These are phyloP conservation scores for Fagopyrum homotropicum DNA, from an alignment of 148 eudicot species.

Conservation along the genomic window DNA sequence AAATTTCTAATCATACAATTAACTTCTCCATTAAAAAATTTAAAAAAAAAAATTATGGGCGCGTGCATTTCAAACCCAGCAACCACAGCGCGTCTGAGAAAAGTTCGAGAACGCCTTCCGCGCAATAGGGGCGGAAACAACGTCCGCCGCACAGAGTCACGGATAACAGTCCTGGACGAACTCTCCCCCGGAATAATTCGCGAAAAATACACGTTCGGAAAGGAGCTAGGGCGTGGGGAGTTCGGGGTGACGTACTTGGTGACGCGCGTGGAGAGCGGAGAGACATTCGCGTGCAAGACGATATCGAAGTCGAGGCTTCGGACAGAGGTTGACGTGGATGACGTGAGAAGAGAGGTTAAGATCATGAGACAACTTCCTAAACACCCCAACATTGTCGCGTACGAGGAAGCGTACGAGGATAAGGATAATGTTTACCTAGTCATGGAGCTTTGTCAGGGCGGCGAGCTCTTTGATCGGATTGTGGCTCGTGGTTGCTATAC, in stretches of 20 bases:
- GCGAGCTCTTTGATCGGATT: constrained; percentile 49
- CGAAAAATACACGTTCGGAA: constrained; percentile 34
- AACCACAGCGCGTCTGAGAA: neutral
- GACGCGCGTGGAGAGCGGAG: constrained; percentile 31
- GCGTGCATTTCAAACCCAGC: neutral
- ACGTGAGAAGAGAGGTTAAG: constrained; percentile 34
- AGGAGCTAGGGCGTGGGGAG: constrained; percentile 57
- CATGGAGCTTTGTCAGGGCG: constrained; percentile 59
- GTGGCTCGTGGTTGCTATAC: constrained; percentile 59
- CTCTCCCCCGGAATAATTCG: constrained; percentile 44
- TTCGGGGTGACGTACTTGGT: constrained; percentile 43
- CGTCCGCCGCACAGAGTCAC: too few species aligned
- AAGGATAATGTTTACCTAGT: constrained; percentile 49
- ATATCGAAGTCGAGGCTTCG: constrained; percentile 41
- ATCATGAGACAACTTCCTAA: constrained; percentile 24
- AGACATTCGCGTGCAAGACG: constrained; percentile 49
- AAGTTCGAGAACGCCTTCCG: neutral
- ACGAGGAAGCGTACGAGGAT: constrained; percentile 57
- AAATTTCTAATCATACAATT: neutral
- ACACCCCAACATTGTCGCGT: constrained; percentile 45
- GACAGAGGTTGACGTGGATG: constrained; percentile 53
- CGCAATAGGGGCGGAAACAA: too few species aligned
- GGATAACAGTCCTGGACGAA: constrained; percentile 25
- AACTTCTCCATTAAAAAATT: neutral
- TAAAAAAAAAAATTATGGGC: neutral